Conservation (phyloP, 306 rosid genomes). For the Prunus dulcis region DNA sequence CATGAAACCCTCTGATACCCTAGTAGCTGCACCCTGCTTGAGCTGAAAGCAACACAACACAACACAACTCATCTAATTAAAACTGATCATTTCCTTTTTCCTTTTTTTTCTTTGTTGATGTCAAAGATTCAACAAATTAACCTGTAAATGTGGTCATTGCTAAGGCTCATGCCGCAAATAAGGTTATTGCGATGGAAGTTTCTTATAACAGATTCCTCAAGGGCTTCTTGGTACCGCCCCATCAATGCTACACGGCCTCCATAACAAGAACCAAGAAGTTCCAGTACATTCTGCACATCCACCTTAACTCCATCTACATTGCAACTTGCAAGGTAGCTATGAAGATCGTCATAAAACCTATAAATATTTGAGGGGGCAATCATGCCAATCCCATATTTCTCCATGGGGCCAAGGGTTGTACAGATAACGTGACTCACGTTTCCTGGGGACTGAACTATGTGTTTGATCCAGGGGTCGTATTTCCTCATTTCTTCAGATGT, state of each 20-base stretch:
- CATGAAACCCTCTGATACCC: conserved; percentile 86
- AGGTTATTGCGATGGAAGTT: conserved; percentile 53
- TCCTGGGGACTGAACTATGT: conserved; percentile 63
- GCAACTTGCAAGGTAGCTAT: conserved; percentile 56
- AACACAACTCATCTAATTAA: background rate
- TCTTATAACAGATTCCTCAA: conserved; percentile 51
- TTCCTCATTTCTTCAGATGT: conserved; percentile 52
- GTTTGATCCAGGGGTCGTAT: conserved; percentile 49
- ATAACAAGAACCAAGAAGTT: conserved; percentile 57
- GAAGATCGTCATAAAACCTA: conserved; percentile 61
- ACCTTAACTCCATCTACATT: conserved; percentile 77
- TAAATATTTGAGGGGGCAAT: conserved; percentile 45
- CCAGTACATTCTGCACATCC: conserved; percentile 64
- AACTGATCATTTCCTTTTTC: background rate
- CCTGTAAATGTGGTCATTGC: conserved; percentile 67
- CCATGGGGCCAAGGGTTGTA: conserved; percentile 52
- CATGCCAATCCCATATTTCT: conserved; percentile 66
- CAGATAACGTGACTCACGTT: conserved; percentile 46
- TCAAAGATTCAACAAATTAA: background rate
- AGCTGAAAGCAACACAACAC: conserved; percentile 32
- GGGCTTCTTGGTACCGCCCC: conserved; percentile 54
- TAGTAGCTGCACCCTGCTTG: conserved; percentile 59
- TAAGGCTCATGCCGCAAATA: conserved; percentile 66
- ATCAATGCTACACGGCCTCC: conserved; percentile 66
- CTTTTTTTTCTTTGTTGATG: background rate